Evolutionary conservation across 345 rosid species (phyloP), one percentile per base, ranked within the genome.

Genomic region (Bruguiera gymnorhiza): DNA sequence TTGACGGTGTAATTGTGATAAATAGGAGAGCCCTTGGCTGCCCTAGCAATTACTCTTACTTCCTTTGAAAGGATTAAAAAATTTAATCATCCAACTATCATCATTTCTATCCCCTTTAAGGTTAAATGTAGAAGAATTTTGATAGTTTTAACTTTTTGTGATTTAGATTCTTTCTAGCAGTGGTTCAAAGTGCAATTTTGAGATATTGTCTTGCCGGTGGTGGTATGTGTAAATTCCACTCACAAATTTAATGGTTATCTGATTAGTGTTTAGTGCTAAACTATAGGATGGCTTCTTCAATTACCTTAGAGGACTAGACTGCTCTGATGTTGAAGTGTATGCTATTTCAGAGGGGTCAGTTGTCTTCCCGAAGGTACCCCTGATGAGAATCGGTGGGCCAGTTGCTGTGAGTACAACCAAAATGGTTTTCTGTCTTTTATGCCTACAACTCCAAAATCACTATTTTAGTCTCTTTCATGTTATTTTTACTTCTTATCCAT

Each of bases 331-430:
- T 70, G 90, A 93, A 83, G 86, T 91, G 5, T 87, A 86, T 86
- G 91, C 98, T 39, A 78, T 89, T 79, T 29, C 92, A 6, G 97
- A 93, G 86, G 98, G 98, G 54, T 76, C 94, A 2, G 94, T 88
- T 62, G 98, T 93, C 75, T 93, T 91, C 79, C 98, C 98, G 2
- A 93, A 89, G 82, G 89, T 93, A 26, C 99, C 99, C 71, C 80
- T 96, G 58, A 73, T 93, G 74, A 82, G 98, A 78, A 83, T 96
- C 54, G 93, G 89, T 84, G 99, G 99, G 32, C 98, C 99, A 50
- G 75, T 90, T 70, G 96, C 93, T 79, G 99, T 92, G 72, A 88
- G 99, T 89, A 71, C 46, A 48, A 46, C 56, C 53, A 75, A 70
- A 59, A 68, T 13, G 1, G 18, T 43, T 43, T 43, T 43, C 1